Conservation (phyloP, 768 basidiomycete genomes). For the Coprinopsis marcescibilis region DNA sequence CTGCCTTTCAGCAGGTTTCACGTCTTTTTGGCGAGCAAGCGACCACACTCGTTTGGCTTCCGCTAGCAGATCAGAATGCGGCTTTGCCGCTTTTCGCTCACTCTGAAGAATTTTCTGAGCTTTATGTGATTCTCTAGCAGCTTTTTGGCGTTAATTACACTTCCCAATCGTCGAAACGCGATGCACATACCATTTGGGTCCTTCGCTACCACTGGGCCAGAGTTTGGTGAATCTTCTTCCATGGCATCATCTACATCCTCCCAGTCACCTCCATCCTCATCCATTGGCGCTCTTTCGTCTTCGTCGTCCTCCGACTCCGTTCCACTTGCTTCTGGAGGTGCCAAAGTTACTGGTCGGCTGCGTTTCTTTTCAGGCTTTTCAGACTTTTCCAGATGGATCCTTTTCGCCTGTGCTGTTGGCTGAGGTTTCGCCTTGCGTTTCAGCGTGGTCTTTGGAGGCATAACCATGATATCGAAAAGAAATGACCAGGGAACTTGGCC, state of each 20-base stretch:
- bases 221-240: conserved; percentile 24
- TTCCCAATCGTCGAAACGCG: not conserved
- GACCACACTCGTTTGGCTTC: conserved; percentile 79
- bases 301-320: conserved; percentile 30
- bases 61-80: conserved; percentile 61
- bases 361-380: conserved; percentile 45
- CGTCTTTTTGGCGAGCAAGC: conserved; percentile 64
- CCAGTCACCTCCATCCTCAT: conserved; percentile 23
- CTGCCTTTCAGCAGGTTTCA: conserved; percentile 65
- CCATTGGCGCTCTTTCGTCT: conserved; percentile 17
- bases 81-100: conserved; percentile 72
- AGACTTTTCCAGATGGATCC: conserved; percentile 38
- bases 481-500: not conserved
- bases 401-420: conserved; percentile 47
- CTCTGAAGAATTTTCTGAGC: conserved; percentile 60
- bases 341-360: conserved; percentile 50
- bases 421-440: conserved; percentile 43
- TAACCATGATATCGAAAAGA: conserved; percentile 23
- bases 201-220: conserved; percentile 28
- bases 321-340: conserved; percentile 14
- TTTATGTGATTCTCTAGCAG: conserved; percentile 63
- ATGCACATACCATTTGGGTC: conserved; percentile 52
- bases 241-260: conserved; percentile 27
- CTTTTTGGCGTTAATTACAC: conserved; percentile 26
- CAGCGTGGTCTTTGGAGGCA: conserved; percentile 37